Conservation (phyloP, 257 asterid species). For the Solanum raphanifolium region DNA sequence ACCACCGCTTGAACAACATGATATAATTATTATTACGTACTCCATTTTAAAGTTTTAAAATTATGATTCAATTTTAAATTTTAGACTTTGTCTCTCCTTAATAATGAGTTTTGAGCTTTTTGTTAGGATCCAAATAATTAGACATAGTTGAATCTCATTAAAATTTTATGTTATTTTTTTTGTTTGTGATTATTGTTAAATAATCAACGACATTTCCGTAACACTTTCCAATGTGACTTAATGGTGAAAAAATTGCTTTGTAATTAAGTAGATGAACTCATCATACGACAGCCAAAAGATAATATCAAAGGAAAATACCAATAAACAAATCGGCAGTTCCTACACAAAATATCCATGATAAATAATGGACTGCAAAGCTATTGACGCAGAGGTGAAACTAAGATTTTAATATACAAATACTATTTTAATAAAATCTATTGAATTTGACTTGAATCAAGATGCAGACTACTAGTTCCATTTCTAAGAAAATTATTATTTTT, state of each 20-base stretch:
- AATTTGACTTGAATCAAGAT: not conserved
- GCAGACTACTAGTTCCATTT: not conserved
- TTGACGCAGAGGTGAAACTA: too few species aligned
- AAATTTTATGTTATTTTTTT: too few species aligned
- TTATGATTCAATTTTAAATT: not conserved
- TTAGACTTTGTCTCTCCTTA: not conserved
- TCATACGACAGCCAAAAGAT: not conserved
- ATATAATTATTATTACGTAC: not conserved
- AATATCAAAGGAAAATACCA: not conserved
- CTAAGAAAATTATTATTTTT: too few species aligned
- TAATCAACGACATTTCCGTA: too few species aligned
- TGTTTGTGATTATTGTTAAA: not conserved
- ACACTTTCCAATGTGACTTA: not conserved
- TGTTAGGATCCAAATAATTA: not conserved
- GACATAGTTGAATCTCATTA: not conserved
- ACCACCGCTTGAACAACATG: not conserved
- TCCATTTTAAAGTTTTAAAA: too few species aligned
- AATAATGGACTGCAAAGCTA: not conserved
- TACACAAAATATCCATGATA: not conserved
- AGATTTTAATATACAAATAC: too few species aligned
- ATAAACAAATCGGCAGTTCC: not conserved
- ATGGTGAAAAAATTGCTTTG: not conserved
- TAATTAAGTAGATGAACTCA: not conserved
- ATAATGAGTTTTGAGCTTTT: not conserved
- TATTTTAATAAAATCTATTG: not conserved